Evolutionary conservation across 768 basidiomycete genomes (phyloP).

Genomic region (Phaeotremella fagi): DNA sequence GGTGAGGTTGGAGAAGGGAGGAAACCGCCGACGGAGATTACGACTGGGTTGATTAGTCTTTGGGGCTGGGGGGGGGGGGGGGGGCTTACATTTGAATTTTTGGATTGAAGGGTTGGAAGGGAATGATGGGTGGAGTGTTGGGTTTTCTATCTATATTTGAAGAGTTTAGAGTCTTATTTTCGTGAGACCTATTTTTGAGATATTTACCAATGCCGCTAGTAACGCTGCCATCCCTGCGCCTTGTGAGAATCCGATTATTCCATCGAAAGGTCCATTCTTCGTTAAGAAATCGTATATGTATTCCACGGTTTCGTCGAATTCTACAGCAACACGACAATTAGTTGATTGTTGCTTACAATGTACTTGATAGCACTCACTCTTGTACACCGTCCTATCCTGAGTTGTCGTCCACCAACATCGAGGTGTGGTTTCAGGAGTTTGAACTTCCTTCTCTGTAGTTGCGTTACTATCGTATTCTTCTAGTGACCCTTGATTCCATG

Average conservation of each 20-base stretch:
- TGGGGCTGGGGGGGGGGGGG: neutral
- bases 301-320: constrained; percentile 39
- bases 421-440: constrained; percentile 45
- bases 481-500: constrained; percentile 33
- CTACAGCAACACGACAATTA: constrained; percentile 11
- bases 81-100: constrained; percentile 40
- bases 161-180: neutral
- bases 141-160: constrained; percentile 37
- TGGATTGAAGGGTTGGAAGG: constrained; percentile 32
- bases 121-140: constrained; percentile 31
- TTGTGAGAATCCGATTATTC: constrained; percentile 47
- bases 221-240: constrained; percentile 47
- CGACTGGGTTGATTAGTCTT: constrained; percentile 17
- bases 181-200: neutral
- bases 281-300: constrained; percentile 41
- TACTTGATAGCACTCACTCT: constrained; percentile 32
- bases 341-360: no score
- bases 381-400: constrained; percentile 33
- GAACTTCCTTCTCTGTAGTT: constrained; percentile 34
- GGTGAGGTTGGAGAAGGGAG: constrained; percentile 24
- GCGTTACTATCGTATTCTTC: constrained; percentile 41
- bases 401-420: constrained; percentile 44
- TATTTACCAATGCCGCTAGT: constrained; percentile 38
- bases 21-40: constrained; percentile 45
- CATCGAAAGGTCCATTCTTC: constrained; percentile 42